Percentiles rank a stretch among this genome's conserved stretches.
Evolutionary conservation across 345 rosid species (phyloP).

Genomic region (Pseudoturritis turrita): DNA sequence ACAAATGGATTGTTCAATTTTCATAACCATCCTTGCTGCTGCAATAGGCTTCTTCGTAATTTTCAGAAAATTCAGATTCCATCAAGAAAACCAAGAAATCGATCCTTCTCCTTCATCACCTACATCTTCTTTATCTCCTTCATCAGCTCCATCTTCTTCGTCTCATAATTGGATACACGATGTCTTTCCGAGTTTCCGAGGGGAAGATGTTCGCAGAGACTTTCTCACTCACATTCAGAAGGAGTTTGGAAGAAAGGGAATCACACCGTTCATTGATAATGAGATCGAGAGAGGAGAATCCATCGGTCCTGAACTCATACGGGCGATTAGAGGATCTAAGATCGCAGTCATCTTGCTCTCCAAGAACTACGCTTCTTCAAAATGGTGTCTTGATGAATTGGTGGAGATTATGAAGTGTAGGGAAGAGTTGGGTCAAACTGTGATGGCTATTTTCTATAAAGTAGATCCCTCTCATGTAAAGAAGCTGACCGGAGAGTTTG

Average conservation of each 20-base stretch:
- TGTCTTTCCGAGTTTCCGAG: too few relatives aligned
- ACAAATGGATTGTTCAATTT: too few relatives aligned
- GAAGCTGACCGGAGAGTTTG: background rate
- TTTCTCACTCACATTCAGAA: background rate
- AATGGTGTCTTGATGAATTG: slow-evolving; percentile 1
- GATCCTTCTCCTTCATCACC: background rate
- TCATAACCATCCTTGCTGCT: background rate
- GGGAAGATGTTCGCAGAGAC: too few relatives aligned
- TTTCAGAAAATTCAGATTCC: background rate
- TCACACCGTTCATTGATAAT: background rate
- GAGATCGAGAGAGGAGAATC: slow-evolving; percentile 15
- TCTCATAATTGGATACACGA: too few relatives aligned
- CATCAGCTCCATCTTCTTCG: background rate
- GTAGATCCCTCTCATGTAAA: background rate
- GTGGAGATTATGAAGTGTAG: slow-evolving; percentile 1
- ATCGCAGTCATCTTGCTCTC: background rate
- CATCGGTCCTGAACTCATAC: background rate
- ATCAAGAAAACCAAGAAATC: background rate
- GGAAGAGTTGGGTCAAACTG: background rate
- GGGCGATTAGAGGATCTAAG: too few relatives aligned
- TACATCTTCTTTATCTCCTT: background rate
- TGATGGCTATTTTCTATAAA: background rate
- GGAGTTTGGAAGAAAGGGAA: background rate
- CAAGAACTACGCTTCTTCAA: background rate
- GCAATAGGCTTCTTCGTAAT: background rate